Base-by-base conservation (phyloP, 1,139 yeast species). In the Meyerozyma carpophila region DNA sequence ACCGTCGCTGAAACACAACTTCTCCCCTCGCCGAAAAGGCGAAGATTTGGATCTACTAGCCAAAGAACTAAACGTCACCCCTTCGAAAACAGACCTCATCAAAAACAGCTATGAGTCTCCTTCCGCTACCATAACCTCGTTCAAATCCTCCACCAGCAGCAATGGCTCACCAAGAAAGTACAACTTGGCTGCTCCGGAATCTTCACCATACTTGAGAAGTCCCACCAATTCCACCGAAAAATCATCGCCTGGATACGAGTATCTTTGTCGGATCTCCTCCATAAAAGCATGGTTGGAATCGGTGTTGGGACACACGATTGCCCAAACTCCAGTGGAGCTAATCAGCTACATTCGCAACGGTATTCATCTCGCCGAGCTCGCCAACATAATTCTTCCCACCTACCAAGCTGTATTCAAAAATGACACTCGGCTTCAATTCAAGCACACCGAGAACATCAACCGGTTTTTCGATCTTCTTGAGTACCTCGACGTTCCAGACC, bases 401-500 rank as follows among this genome's bases (percentile, higher is more conserved):
- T 85, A 82, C 11, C 75, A 66, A 43, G 52, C 59, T 5, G 75
- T 73, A 2, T 72, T 68, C 48, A 55, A 61, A 14, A 65, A 68
- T 46, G 81, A 77, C 40, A 52, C 69, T 9, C 80, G 78, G 46
- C 69, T 89, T 38, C 95, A 89, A 59, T 93, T 88, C 68, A 81
- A 87, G 49, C 96, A 90, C 60, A 89, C 96, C 0, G 98, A 94
- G 59, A 93, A 93, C 58, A 93, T 93, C 56, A 89, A 90, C 57
- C 74, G 84, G 25, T 93, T 93, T 62, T 84, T 93, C 60, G 75
- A 79, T 25, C 77, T 93, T 46, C 68, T 89, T 34, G 85, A 81
- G 44, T 78, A 71, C 49, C 75, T 89, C 50, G 82, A 81, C 29
- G 81, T 93, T 52, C 98, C 98, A 0, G 94, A 82, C 52, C 71